These are phyloP conservation scores for Prunus yedoensis DNA, from an alignment of 331 rosid species.

Conservation along the genomic window DNA sequence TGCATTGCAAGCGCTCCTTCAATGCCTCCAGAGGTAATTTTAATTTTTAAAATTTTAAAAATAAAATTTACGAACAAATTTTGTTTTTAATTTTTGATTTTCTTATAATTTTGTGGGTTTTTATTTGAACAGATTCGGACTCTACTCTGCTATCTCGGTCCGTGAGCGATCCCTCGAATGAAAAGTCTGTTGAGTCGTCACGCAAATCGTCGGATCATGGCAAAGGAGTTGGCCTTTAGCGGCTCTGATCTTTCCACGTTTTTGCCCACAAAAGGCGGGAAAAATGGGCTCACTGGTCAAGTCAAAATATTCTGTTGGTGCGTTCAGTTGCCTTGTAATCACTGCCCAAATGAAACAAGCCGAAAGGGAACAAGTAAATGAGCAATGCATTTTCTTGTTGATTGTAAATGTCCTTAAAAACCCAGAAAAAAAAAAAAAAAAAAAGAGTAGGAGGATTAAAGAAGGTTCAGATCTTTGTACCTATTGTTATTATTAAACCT, in stretches of 20 bases:
- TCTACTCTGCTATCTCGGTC: conserved; percentile 54
- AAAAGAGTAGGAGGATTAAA: background rate
- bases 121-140: conserved; percentile 48
- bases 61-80: background rate
- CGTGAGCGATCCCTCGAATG: conserved; percentile 55
- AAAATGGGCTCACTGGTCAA: conserved; percentile 8
- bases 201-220: conserved; percentile 34
- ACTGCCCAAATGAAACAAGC: conserved; percentile 3
- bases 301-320: conserved; percentile 13
- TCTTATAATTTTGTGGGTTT: background rate
- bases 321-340: conserved; percentile 1
- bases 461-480: background rate
- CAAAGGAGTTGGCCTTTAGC: conserved; percentile 23
- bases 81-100: background rate
- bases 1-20: conserved; percentile 96
- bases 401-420: conserved; percentile 20
- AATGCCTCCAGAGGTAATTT: conserved; percentile 64
- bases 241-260: background rate
- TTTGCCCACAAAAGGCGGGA: conserved; percentile 27
- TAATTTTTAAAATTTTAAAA: no score
- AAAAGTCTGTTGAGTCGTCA: conserved; percentile 37
- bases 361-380: background rate
- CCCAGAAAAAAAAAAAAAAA: background rate
- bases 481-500: background rate
- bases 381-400: background rate